A percentile compares a stretch with the other conserved stretches of the same genome.
These are phyloP conservation scores for Backusella luteola DNA, from an alignment of 192 early-diverging fungal genomes.

Conservation along the genomic window DNA sequence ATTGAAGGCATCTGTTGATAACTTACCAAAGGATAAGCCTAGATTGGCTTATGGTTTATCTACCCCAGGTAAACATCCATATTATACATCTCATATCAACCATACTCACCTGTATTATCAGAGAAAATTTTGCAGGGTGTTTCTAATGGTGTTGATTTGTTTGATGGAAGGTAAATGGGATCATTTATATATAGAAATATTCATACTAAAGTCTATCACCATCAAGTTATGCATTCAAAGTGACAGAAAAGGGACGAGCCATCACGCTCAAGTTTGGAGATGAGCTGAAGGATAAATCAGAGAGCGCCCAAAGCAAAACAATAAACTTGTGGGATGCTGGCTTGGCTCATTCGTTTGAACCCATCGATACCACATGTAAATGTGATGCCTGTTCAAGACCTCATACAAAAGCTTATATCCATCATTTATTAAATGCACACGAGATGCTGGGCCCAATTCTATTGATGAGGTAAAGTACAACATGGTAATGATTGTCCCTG, in stretches of 20 bases:
- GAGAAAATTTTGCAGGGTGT: slow-evolving; percentile 53
- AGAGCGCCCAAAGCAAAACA: slow-evolving; percentile 20
- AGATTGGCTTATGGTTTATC: slow-evolving; percentile 53
- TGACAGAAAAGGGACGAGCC: slow-evolving; percentile 68
- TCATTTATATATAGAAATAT: background rate
- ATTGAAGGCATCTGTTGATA: slow-evolving; percentile 45
- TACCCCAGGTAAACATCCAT: slow-evolving; percentile 41
- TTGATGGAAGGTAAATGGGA: slow-evolving; percentile 51
- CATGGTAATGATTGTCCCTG: too few species aligned
- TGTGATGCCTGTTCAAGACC: slow-evolving; percentile 63
- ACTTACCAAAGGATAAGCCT: slow-evolving; percentile 53
- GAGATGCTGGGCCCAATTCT: slow-evolving; percentile 80
- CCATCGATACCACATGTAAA: slow-evolving; percentile 57
- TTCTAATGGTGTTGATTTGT: slow-evolving; percentile 62
- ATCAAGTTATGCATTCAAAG: slow-evolving; percentile 55
- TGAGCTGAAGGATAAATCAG: background rate
- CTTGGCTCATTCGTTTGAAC: slow-evolving; percentile 56
- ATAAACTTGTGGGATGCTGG: slow-evolving; percentile 61
- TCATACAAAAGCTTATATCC: slow-evolving; percentile 71
- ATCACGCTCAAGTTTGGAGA: slow-evolving; percentile 52
- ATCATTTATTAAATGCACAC: slow-evolving; percentile 68
- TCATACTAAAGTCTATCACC: too few species aligned
- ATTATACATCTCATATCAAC: too few species aligned
- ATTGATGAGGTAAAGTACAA: slow-evolving; percentile 55
- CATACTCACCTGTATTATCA: too few species aligned